Percentiles rank a stretch among this genome's conserved stretches.
Evolutionary conservation across 1,139 yeast genomes (phyloP).

Genomic region (Sugiyamaella japonica): DNA sequence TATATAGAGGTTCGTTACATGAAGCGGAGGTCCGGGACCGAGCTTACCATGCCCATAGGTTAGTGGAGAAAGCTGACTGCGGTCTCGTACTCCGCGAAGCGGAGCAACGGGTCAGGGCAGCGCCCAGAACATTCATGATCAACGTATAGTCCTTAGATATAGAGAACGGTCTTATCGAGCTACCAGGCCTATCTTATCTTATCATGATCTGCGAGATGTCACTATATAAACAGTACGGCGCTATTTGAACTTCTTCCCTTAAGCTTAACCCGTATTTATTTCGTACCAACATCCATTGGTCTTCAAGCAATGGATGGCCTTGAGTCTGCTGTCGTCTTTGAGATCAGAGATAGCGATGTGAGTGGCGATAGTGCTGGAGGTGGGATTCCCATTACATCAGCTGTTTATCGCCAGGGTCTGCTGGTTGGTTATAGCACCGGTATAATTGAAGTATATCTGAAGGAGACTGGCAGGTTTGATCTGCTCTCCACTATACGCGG

Average conservation of each 20-base stretch:
- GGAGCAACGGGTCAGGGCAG: too few relatives aligned
- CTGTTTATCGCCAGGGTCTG: neutral
- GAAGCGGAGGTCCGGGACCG: too few relatives aligned
- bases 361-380: neutral
- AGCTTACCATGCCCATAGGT: too few relatives aligned
- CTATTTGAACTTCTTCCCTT: neutral
- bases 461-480: neutral
- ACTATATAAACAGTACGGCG: conserved; percentile 7
- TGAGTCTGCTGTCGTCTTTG: neutral
- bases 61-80: too few relatives aligned
- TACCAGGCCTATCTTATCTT: neutral
- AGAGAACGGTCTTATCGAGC: neutral
- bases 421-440: conserved; percentile 3
- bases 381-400: neutral
- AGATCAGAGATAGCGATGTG: conserved; percentile 1
- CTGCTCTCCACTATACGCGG: neutral
- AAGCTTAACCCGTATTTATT: neutral
- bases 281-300: neutral
- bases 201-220: neutral
- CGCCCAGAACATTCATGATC: too few relatives aligned
- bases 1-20: neutral
- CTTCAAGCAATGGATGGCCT: neutral
- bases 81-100: too few relatives aligned
- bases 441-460: neutral
- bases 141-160: too few relatives aligned